These are phyloP conservation scores for Colletotrichum agaves DNA, from an alignment of 2,329 filamentous ascomycete genomes.

Conservation along the genomic window DNA sequence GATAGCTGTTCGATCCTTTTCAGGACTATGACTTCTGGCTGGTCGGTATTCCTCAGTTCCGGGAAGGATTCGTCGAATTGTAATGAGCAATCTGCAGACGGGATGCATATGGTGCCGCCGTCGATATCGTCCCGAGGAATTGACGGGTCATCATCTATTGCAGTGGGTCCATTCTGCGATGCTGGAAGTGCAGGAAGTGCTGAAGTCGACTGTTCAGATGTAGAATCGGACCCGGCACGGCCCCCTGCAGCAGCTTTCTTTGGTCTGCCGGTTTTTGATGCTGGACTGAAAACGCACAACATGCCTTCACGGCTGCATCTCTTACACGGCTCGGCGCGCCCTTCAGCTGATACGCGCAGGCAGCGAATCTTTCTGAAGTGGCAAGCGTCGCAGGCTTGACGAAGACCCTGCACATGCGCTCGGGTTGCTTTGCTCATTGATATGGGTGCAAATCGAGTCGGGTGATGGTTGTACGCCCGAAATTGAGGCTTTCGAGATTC, in stretches of 20 bases:
- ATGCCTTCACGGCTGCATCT: conserved; percentile 13
- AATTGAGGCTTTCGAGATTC: not conserved
- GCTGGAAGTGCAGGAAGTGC: too few species aligned
- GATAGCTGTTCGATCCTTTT: conserved; percentile 10
- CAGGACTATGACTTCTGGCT: conserved; percentile 3
- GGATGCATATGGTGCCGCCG: not conserved
- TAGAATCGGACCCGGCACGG: not conserved
- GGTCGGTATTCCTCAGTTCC: not conserved
- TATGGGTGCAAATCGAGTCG: too few species aligned
- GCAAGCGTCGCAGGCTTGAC: conserved; percentile 31
- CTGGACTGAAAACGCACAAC: conserved; percentile 22
- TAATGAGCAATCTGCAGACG: not conserved
- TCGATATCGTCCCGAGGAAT: conserved; percentile 1
- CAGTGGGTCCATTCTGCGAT: not conserved
- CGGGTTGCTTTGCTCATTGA: not conserved
- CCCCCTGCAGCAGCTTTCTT: not conserved
- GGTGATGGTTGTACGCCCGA: not conserved
- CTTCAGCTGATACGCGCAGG: not conserved
- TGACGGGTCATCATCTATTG: not conserved
- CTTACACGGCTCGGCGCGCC: not conserved
- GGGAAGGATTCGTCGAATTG: not conserved
- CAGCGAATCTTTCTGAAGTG: conserved; percentile 27
- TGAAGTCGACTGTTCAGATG: not conserved
- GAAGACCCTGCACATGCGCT: not conserved
- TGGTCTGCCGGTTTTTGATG: conserved; percentile 27